These are phyloP conservation scores for Lagerstroemia fauriei DNA, from an alignment of 441 rosid genomes.

Conservation along the genomic window DNA sequence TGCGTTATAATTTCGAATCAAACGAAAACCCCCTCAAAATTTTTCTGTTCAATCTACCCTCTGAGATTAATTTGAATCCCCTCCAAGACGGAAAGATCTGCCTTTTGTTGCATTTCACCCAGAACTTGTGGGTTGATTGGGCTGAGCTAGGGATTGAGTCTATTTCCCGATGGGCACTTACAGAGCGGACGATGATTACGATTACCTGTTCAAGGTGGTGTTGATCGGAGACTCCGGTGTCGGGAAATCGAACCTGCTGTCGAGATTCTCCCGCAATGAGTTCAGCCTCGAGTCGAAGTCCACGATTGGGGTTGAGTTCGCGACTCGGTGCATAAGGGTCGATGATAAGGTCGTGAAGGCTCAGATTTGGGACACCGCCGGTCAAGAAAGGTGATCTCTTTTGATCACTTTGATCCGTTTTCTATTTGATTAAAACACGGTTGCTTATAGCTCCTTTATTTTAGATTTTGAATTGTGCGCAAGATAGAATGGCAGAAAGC, in stretches of 20 bases:
- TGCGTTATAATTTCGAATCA: background rate
- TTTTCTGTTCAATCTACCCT: background rate
- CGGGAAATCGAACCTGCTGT: constrained; percentile 23
- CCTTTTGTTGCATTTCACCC: background rate
- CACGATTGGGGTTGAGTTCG: constrained; percentile 29
- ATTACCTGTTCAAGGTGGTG: constrained; percentile 27
- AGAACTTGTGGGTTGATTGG: background rate
- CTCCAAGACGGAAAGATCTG: background rate
- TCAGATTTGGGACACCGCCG: constrained; percentile 25
- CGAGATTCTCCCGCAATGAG: constrained; percentile 24
- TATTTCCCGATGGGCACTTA: constrained; percentile 14
- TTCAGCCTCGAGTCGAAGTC: constrained; percentile 28
- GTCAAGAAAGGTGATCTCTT: constrained; percentile 11
- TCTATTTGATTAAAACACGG: too few relatives aligned
- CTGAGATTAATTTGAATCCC: background rate
- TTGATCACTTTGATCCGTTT: too few relatives aligned
- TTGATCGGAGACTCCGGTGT: constrained; percentile 24
- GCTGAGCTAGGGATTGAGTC: background rate
- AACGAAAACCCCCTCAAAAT: background rate
- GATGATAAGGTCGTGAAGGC: constrained; percentile 25
- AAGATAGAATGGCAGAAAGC: background rate
- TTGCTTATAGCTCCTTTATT: too few relatives aligned
- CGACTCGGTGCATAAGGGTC: constrained; percentile 22
- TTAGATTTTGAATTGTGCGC: background rate
- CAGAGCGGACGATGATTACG: constrained; percentile 25